A percentile compares a stretch with the other conserved stretches of the same genome.
phyloP scores from a whole-genome alignment of 2,329 filamentous ascomycete species.

The Fusarium tanahbumbuense region DNA sequence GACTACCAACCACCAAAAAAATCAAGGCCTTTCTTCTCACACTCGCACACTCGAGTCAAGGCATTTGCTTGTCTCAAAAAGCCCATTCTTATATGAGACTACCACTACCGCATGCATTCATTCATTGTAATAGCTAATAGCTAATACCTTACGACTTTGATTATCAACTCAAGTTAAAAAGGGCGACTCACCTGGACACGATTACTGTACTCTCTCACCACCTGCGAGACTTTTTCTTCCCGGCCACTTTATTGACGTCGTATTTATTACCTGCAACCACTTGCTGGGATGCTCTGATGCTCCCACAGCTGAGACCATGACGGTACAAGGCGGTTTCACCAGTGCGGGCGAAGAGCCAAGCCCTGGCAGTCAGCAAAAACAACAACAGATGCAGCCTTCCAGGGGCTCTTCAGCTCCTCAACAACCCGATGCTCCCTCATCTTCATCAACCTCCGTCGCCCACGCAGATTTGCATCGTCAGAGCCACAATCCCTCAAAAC shows the following conservation, averaged over 20 bases:
- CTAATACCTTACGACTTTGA: constrained; percentile 18
- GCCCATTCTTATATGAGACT: constrained; percentile 35
- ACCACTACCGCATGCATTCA: constrained; percentile 26
- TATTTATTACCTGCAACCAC: constrained; percentile 34
- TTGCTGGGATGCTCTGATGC: constrained; percentile 46
- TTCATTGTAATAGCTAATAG: constrained; percentile 36
- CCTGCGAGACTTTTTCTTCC: constrained; percentile 9
- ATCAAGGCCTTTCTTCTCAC: neutral
- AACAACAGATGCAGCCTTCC: neutral
- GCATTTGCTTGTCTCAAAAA: constrained; percentile 36
- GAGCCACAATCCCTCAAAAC: constrained; percentile 66
- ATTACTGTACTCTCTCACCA: neutral
- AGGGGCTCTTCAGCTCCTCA: constrained; percentile 24
- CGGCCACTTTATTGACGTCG: constrained; percentile 25
- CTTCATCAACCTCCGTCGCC: constrained; percentile 24
- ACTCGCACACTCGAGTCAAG: constrained; percentile 11
- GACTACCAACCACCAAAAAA: constrained; percentile 21
- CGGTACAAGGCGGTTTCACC: constrained; percentile 47
- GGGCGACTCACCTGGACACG: neutral
- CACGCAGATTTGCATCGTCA: constrained; percentile 61
- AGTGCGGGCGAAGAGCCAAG: constrained; percentile 42
- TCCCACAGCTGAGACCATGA: constrained; percentile 44
- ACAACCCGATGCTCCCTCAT: constrained; percentile 31
- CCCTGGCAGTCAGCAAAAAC: constrained; percentile 35
- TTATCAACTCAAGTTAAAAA: neutral